Conservation (phyloP, 306 rosid species). For the Boehmeria nivea region DNA sequence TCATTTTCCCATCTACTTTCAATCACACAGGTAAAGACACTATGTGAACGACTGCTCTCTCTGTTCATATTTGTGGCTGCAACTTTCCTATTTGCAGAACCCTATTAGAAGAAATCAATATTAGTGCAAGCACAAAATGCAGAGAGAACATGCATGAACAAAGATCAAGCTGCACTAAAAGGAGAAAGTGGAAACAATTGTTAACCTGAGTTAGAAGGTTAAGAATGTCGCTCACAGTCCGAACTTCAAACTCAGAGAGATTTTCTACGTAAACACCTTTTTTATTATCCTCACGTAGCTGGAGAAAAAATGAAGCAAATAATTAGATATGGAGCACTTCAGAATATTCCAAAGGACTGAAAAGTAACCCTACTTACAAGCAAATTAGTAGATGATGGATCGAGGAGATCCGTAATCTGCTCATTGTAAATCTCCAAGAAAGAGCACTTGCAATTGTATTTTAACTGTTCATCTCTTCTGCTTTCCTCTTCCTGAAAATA, state of each 20-base stretch:
- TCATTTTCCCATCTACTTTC: conserved; percentile 97
- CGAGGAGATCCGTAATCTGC: conserved; percentile 90
- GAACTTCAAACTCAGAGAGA: conserved; percentile 85
- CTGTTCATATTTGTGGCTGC: conserved; percentile 98
- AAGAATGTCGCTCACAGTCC: conserved; percentile 68
- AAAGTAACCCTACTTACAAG: conserved; percentile 53
- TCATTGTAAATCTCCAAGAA: conserved; percentile 96
- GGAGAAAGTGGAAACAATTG: neutral
- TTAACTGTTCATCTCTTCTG: conserved; percentile 75
- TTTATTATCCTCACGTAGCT: conserved; percentile 93
- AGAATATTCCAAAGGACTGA: conserved; percentile 7
- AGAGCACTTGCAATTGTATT: conserved; percentile 94
- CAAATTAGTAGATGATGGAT: conserved; percentile 81
- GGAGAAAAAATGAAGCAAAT: conserved; percentile 14
- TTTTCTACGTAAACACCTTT: conserved; percentile 94
- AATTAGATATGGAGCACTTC: neutral
- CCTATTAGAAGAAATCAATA: conserved; percentile 47
- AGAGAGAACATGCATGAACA: neutral
- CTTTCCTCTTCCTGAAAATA: conserved; percentile 87
- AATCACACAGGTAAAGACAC: conserved; percentile 95
- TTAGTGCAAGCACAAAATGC: conserved; percentile 21
- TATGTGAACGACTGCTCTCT: conserved; percentile 96
- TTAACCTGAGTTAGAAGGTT: conserved; percentile 77
- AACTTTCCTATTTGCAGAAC: conserved; percentile 93
- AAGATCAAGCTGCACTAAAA: no score